Evolutionary conservation across 352 stramenopile genomes (phyloP), one percentile per base, ranked within the genome.

Genomic region (Halophytophthora batemanensis): DNA sequence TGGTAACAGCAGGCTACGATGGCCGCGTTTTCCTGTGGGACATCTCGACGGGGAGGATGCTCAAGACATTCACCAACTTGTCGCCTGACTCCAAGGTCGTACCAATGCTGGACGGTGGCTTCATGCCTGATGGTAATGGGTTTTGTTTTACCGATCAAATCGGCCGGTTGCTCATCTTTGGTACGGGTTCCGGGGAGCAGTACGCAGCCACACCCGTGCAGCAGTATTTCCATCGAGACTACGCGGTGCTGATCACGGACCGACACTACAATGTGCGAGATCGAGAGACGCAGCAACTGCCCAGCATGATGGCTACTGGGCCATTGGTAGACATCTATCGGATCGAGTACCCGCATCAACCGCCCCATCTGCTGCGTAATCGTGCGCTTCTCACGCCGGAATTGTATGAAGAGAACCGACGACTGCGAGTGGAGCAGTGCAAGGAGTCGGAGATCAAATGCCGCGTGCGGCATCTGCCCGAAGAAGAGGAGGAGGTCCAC

Each of bases 161-260:
- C n/a, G 86, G 86, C 3, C 66, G 83, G 2, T 53, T 96, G 6
- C 56, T 87, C 21, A 74, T 96, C 43, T 90, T 95, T 60, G 81
- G 85, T 28, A 85, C 77, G 6, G 83, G 89, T 35, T 82, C 77
- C 5, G 74, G 77, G 39, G 69, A 87, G 29, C 59, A 78, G 13
- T 93, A 82, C 38, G 57, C 63, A 2, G 71, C 66, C 5, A 77
- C 69, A 5, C 85, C 81, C 17, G 69, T 86, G 34, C 83, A 96
- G 56, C 89, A 97, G 55, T 91, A 91, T 50, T 97, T 97, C 50
- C 64, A 81, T 5, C 93, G 77, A 22, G 92, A 98, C 60, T 97
- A 97, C 48, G 77, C 78, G 6, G 83, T 88, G 54, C 68, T 97
- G 21, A 52, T 96, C 14, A 90, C 84, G 4, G 92, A 98, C 68